Base-by-base conservation (phyloP, 306 rosid genomes). In the Crataegus laevigata region DNA sequence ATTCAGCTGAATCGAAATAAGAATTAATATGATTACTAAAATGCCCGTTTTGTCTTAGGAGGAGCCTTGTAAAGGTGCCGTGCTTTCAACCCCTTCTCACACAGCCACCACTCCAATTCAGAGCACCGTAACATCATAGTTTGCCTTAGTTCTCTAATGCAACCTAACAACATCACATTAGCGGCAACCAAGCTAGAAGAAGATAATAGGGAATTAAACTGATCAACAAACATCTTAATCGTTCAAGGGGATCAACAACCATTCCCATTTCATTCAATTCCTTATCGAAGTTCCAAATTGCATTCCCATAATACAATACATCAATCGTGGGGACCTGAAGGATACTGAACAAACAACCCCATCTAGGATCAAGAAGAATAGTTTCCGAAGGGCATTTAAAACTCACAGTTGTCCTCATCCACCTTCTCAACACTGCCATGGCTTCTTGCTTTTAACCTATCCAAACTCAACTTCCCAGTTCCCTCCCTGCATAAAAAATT, bases 1-100 rank as follows among this genome's bases (percentile, higher is more conserved):
- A n/a, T n/a, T n/a, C n/a, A n/a, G n/a, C n/a, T n/a, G n/a, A n/a
- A n/a, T n/a, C n/a, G n/a, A n/a, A n/a, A n/a, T n/a, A n/a, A n/a
- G n/a, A n/a, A n/a, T n/a, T n/a, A n/a, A n/a, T n/a, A n/a, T n/a
- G n/a, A n/a, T n/a, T n/a, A n/a, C n/a, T n/a, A n/a, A n/a, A n/a
- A n/a, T n/a, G n/a, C n/a, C n/a, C n/a, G n/a, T n/a, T n/a, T 78
- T 51, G 81, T 47, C 26, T 78, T 72, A 25, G 34, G 32, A 24
- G 84, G 80, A 58, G 81, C 62, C 70, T 65, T 81, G 73, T 64
- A 81, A 25, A 77, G 77, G 58, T 71, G 77, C n/a, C 75, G 66
- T 5, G 77, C 71, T 47, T 76, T 81, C 47, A 81, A 50, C 84
- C 77, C 71, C 55, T 75, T 76, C 69, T 81, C 77, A 1, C 19